Evolutionary conservation across 2,329 filamentous ascomycete species (phyloP).

Genomic region (Fusarium nygamai): DNA sequence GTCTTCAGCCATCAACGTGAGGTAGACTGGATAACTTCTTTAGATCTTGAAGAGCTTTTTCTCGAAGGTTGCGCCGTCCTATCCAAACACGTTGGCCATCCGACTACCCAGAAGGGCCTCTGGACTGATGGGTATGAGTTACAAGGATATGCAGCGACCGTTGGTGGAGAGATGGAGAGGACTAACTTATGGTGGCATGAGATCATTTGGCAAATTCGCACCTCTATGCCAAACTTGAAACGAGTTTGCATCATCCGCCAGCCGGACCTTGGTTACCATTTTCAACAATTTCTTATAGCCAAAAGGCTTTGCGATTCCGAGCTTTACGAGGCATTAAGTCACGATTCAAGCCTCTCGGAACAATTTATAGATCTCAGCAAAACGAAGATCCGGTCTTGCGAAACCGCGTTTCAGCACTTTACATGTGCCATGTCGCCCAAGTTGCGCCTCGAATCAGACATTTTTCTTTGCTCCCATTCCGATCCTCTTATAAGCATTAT

Average conservation of each 20-base stretch:
- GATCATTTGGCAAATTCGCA: neutral
- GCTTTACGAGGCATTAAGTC: rapidly evolving
- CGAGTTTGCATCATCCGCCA: rapidly evolving
- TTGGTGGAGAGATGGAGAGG: rapidly evolving
- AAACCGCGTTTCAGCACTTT: neutral
- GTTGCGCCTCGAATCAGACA: neutral
- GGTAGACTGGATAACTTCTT: neutral
- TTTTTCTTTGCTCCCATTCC: rapidly evolving
- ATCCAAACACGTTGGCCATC: rapidly evolving
- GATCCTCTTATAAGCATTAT: rapidly evolving
- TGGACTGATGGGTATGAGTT: no score
- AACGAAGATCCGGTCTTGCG: rapidly evolving
- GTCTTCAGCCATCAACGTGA: neutral
- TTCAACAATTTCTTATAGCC: rapidly evolving
- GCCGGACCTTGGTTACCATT: rapidly evolving
- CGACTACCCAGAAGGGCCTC: rapidly evolving
- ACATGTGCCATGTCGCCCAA: neutral
- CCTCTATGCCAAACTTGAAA: neutral
- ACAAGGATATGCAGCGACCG: no score
- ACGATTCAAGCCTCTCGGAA: rapidly evolving
- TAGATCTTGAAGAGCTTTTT: neutral
- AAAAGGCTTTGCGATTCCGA: neutral
- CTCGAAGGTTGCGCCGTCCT: neutral
- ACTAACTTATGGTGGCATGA: neutral
- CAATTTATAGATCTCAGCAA: rapidly evolving